Conservation (phyloP, 1,284 basidiomycete genomes). For the Entoloma clypeatum region DNA sequence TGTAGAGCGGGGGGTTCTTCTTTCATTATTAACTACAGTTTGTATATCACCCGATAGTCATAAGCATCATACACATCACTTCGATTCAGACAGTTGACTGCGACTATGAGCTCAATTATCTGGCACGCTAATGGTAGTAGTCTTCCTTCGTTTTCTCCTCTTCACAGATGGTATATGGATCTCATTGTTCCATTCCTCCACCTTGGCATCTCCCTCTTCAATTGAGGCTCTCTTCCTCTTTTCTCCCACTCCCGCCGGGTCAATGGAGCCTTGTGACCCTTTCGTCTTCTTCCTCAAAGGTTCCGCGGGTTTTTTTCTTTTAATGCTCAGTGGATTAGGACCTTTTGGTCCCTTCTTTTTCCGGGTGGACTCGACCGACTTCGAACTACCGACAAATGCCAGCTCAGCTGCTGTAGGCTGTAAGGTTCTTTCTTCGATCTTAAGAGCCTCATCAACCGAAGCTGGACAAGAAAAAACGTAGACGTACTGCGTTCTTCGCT, state of each 20-base stretch:
- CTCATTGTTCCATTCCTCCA: not conserved
- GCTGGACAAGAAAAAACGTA: slow-evolving; percentile 1
- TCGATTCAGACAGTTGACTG: not conserved
- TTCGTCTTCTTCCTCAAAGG: slow-evolving; percentile 18
- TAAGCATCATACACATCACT: too few relatives aligned
- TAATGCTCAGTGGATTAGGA: slow-evolving; percentile 91
- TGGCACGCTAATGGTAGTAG: not conserved
- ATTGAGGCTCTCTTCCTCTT: slow-evolving; percentile 36
- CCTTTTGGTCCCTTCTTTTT: slow-evolving; percentile 76
- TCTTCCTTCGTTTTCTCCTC: slow-evolving; percentile 28
- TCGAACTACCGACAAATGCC: slow-evolving; percentile 34
- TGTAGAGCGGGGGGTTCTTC: too few relatives aligned
- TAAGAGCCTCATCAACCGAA: slow-evolving; percentile 4
- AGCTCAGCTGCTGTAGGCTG: slow-evolving; percentile 46
- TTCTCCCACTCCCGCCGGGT: slow-evolving; percentile 18
- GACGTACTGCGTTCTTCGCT: slow-evolving; percentile 60
- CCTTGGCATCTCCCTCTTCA: slow-evolving; percentile 4
- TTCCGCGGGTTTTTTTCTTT: slow-evolving; percentile 65
- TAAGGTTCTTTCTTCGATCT: slow-evolving; percentile 56
- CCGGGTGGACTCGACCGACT: slow-evolving; percentile 35
- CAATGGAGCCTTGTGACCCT: not conserved
- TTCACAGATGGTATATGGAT: slow-evolving; percentile 16
- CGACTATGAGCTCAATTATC: not conserved
- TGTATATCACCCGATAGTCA: too few relatives aligned
- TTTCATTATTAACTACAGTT: too few relatives aligned